phyloP scores from a whole-genome alignment of 2,329 filamentous ascomycete genomes.

The Keithomyces neogunnii region DNA sequence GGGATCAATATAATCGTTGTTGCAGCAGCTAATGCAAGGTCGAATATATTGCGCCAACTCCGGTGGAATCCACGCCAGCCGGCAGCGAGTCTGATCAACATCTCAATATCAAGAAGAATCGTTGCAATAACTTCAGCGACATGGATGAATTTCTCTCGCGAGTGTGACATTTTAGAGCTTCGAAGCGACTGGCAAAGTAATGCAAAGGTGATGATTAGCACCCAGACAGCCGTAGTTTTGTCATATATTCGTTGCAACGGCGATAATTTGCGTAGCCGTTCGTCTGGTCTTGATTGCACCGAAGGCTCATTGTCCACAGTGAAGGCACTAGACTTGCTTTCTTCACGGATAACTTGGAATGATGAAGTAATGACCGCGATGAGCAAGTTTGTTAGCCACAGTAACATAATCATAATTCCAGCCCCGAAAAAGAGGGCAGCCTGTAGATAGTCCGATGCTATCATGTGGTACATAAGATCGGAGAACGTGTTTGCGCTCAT shows the following conservation, averaged over 20 bases:
- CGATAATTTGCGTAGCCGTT: slow-evolving; percentile 28
- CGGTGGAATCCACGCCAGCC: slow-evolving; percentile 77
- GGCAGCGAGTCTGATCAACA: slow-evolving; percentile 65
- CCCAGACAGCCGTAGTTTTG: slow-evolving; percentile 70
- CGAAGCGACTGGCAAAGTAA: slow-evolving; percentile 72
- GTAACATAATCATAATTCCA: slow-evolving; percentile 80
- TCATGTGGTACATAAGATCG: slow-evolving; percentile 88
- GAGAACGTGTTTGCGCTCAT: slow-evolving; percentile 98
- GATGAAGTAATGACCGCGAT: slow-evolving; percentile 98
- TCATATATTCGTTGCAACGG: slow-evolving; percentile 63
- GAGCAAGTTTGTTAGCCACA: slow-evolving; percentile 91
- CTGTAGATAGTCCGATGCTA: slow-evolving; percentile 81
- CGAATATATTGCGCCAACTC: slow-evolving; percentile 67
- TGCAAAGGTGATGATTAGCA: slow-evolving; percentile 69
- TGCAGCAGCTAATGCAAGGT: slow-evolving; percentile 69
- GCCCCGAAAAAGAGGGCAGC: slow-evolving; percentile 70
- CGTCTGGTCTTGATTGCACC: slow-evolving; percentile 27
- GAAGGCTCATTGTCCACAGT: slow-evolving; percentile 57
- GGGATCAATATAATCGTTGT: slow-evolving; percentile 84
- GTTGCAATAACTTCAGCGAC: slow-evolving; percentile 69
- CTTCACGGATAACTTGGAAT: slow-evolving; percentile 95
- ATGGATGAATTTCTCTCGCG: slow-evolving; percentile 57
- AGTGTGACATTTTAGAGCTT: slow-evolving; percentile 64
- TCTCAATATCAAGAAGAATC: slow-evolving; percentile 70
- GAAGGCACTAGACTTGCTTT: slow-evolving; percentile 90